Percentiles rank a stretch among this genome's conserved stretches.
Evolutionary conservation across 352 stramenopile species (phyloP).

Genomic region (Globisporangium megalacanthum): DNA sequence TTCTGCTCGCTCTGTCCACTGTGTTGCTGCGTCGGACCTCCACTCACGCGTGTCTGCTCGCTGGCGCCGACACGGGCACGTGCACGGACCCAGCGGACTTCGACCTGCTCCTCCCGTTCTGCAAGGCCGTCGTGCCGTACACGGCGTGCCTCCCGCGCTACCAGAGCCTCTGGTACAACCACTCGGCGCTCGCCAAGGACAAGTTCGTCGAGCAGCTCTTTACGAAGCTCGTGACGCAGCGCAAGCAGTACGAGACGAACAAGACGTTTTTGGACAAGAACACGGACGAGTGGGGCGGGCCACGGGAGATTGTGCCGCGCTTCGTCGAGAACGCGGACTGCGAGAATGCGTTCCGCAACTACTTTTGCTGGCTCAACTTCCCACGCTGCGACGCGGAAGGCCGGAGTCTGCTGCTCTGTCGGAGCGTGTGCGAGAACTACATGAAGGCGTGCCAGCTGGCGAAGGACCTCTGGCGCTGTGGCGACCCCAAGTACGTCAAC

Average conservation of each 20-base stretch:
- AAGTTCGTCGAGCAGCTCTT: constrained; percentile 63
- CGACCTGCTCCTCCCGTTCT: constrained; percentile 66
- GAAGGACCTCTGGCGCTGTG: constrained; percentile 86
- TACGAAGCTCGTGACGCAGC: constrained; percentile 50
- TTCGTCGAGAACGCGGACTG: constrained; percentile 87
- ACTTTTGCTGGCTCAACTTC: constrained; percentile 91
- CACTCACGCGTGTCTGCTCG: constrained; percentile 25
- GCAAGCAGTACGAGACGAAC: constrained; percentile 65
- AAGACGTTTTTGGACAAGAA: constrained; percentile 40
- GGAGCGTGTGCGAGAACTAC: constrained; percentile 89
- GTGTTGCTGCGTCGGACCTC: not conserved
- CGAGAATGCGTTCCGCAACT: constrained; percentile 87
- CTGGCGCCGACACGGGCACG: constrained; percentile 53
- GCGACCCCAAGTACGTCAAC: constrained; percentile 68
- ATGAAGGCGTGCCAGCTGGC: constrained; percentile 83
- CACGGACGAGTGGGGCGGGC: constrained; percentile 65
- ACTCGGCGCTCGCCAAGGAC: constrained; percentile 71
- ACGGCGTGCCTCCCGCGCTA: constrained; percentile 66
- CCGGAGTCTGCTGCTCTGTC: constrained; percentile 75
- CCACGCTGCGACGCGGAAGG: constrained; percentile 85
- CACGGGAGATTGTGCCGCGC: constrained; percentile 54
- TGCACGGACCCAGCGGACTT: constrained; percentile 61
- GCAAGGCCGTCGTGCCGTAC: constrained; percentile 61
- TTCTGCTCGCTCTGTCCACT: not conserved
- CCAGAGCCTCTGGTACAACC: constrained; percentile 74